phyloP scores from a whole-genome alignment of 805 yeast species.

The Pichia gijzeniarum region DNA sequence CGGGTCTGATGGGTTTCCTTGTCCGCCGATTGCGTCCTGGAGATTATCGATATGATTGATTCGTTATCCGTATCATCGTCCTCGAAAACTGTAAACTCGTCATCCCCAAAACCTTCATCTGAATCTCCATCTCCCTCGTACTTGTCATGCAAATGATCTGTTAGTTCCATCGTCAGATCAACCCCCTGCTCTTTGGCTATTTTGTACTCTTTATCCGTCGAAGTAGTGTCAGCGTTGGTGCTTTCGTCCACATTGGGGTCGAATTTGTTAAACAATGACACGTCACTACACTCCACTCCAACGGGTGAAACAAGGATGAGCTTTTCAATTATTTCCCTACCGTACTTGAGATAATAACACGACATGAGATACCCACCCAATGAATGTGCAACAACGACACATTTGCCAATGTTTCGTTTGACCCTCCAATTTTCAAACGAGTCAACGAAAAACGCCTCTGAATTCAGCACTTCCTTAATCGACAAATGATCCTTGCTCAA shows the following conservation, averaged over 20 bases:
- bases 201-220: conserved; percentile 10
- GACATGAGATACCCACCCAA: conserved; percentile 71
- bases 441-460: conserved; percentile 54
- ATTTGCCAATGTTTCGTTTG: conserved; percentile 39
- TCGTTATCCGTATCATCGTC: conserved; percentile 2
- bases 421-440: conserved; percentile 62
- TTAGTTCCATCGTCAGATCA: conserved; percentile 29
- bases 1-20: conserved; percentile 3
- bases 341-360: conserved; percentile 56
- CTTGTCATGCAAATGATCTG: conserved; percentile 15
- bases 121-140: conserved; percentile 7
- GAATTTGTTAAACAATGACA: conserved; percentile 30
- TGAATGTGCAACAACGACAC: conserved; percentile 71
- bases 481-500: conserved; percentile 20
- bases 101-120: neutral
- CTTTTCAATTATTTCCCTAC: conserved; percentile 42
- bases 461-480: conserved; percentile 34
- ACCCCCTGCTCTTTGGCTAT: conserved; percentile 24
- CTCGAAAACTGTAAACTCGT: neutral
- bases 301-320: conserved; percentile 66
- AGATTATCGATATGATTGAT: conserved; percentile 8
- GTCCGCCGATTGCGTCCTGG: conserved; percentile 1
- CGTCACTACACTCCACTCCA: conserved; percentile 64
- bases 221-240: neutral
- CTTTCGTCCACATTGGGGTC: neutral